Percentiles rank a stretch among this genome's conserved stretches.
Evolutionary conservation across 2,329 filamentous ascomycete species (phyloP).

Genomic region (Metarhizium sp.): DNA sequence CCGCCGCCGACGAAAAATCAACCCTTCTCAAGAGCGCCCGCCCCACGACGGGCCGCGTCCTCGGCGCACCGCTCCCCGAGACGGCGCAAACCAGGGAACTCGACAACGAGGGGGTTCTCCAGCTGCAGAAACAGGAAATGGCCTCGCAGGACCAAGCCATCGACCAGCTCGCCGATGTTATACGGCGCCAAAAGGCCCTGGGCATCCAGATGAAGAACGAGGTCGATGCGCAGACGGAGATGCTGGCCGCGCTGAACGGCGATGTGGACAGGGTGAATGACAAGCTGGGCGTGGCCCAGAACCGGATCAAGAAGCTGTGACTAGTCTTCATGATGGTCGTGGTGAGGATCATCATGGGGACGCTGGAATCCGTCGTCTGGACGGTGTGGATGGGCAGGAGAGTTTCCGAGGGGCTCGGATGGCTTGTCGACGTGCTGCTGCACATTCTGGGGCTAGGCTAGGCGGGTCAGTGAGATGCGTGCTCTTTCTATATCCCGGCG

Average conservation of each 20-base stretch:
- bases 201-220: constrained; percentile 68
- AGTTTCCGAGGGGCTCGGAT: constrained; percentile 15
- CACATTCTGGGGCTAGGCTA: constrained; percentile 14
- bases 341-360: constrained; percentile 18
- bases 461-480: not conserved
- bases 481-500: not conserved
- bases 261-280: constrained; percentile 56
- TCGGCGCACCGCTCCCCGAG: constrained; percentile 65
- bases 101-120: constrained; percentile 65
- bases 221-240: constrained; percentile 59
- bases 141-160: constrained; percentile 66
- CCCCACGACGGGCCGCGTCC: constrained; percentile 53
- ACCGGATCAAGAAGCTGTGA: constrained; percentile 58
- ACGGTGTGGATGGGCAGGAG: constrained; percentile 18
- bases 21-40: constrained; percentile 32
- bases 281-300: constrained; percentile 68
- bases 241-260: constrained; percentile 57
- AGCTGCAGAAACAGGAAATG: constrained; percentile 67
- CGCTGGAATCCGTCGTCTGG: constrained; percentile 21
- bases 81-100: constrained; percentile 68
- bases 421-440: constrained; percentile 18
- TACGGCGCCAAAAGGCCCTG: constrained; percentile 67
- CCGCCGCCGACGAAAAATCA: constrained; percentile 38
- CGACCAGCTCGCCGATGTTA: constrained; percentile 56
- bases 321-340: constrained; percentile 16